These are phyloP conservation scores for Tilletia indica DNA, from an alignment of 1,284 basidiomycete species.

Conservation along the genomic window DNA sequence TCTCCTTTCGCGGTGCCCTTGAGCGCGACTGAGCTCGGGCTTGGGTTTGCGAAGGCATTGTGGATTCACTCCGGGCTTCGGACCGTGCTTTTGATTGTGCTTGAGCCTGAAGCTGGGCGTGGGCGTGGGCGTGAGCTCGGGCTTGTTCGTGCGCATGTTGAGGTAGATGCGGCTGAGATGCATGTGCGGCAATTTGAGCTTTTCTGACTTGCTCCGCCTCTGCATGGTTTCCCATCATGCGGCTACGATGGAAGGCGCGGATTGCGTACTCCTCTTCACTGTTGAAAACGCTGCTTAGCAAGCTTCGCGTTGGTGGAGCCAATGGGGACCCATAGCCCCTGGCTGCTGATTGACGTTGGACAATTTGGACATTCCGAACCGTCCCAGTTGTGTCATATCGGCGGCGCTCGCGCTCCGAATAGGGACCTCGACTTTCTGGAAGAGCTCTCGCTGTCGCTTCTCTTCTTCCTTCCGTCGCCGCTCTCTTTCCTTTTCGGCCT, in stretches of 20 bases:
- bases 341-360: background rate
- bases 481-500: conserved; percentile 53
- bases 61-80: too few relatives aligned
- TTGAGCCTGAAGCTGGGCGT: background rate
- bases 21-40: conserved; percentile 1
- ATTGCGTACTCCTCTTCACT: conserved; percentile 46
- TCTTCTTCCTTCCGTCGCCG: conserved; percentile 62
- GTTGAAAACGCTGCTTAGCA: conserved; percentile 52
- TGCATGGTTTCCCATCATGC: conserved; percentile 15
- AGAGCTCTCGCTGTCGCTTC: conserved; percentile 71
- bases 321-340: background rate
- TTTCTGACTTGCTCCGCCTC: conserved; percentile 12
- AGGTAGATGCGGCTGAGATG: conserved; percentile 13
- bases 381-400: conserved; percentile 35
- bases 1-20: background rate
- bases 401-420: conserved; percentile 56
- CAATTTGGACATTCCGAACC: conserved; percentile 23
- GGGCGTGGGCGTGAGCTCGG: background rate
- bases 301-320: conserved; percentile 39
- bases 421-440: conserved; percentile 67
- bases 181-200: conserved; percentile 13
- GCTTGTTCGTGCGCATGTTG: conserved; percentile 23
- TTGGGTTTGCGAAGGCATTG: background rate
- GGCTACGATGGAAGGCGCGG: background rate
- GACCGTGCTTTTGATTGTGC: background rate